These are phyloP conservation scores for Epithemia pelagica DNA, from an alignment of 108 stramenopile genomes.

Conservation along the genomic window DNA sequence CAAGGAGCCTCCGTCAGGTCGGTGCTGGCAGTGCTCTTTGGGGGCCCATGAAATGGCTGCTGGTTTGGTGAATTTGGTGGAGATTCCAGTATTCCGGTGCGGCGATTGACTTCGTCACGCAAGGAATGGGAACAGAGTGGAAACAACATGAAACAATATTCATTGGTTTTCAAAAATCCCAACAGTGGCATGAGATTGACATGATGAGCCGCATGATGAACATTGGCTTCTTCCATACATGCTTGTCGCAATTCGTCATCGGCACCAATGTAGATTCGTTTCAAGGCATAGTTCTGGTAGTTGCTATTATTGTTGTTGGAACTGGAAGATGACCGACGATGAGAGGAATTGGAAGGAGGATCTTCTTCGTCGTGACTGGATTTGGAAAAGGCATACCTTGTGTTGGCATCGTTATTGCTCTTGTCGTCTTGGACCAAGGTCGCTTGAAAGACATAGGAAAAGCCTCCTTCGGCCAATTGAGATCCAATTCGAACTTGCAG, in stretches of 20 bases:
- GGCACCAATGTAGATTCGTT: constrained; percentile 48
- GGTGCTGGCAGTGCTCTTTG: neutral
- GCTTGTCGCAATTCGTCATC: constrained; percentile 47
- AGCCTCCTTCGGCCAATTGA: constrained; percentile 78
- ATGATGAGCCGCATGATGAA: constrained; percentile 44
- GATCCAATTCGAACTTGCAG: constrained; percentile 37
- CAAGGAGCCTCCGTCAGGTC: constrained; percentile 18
- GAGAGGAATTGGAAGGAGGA: neutral
- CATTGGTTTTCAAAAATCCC: constrained; percentile 15
- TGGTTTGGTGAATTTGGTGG: neutral
- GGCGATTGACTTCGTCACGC: constrained; percentile 51
- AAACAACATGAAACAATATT: constrained; percentile 78
- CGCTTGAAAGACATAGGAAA: constrained; percentile 58
- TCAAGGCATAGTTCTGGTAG: constrained; percentile 41
- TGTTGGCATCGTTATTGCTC: constrained; percentile 1
- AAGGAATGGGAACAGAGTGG: constrained; percentile 50
- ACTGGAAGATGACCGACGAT: neutral
- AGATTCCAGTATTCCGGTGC: constrained; percentile 19
- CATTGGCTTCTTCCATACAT: constrained; percentile 59
- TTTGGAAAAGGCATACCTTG: too few relatives aligned
- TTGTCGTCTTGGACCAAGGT: constrained; percentile 11
- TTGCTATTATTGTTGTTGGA: constrained; percentile 1
- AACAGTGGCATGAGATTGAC: constrained; percentile 34
- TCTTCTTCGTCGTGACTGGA: constrained; percentile 2
- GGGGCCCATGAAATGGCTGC: neutral